Evolutionary conservation across 257 asterid species (phyloP), one percentile per base, ranked within the genome.

Genomic region (Jacaranda copaia): DNA sequence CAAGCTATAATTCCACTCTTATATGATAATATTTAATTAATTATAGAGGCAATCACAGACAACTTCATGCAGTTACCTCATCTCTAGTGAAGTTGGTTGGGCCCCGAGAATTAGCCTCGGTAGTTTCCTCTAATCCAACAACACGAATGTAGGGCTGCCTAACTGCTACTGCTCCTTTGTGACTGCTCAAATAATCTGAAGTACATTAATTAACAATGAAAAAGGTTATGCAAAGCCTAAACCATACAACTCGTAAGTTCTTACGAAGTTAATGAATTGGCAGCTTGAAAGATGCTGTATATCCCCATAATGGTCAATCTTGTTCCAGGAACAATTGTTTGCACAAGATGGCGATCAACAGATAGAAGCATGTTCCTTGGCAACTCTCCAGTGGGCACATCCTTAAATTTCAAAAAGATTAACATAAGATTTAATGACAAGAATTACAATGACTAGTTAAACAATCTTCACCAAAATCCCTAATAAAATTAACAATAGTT

Each of bases 311-410:
- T 81, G 66, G 98, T 91, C 86, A 96, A 84, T 85, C 99, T 96
- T 56, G 97, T 93, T 69, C 98, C 99, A 62, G 99, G 99, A 78
- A 96, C 99, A 83, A 96, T 93, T 80, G 99, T 93, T 86, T 96
- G 99, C 84, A 93, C 99, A 73, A 96, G 96, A 85, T 93, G 99
- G 63, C 98, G 96, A 84, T 96, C 99, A 75, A 96, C 67, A 14
- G 99, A 96, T 59, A 96, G 88, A 74, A 96, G 99, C 82, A 96
- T 89, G 85, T 96, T 96, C 75, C 99, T 93, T 56, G 99, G 99
- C 72, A 96, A 82, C 88, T 96, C 99, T 59, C 99, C 99, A 25
- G 99, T 96, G 56, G 99, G 99, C 61, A 96, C 99, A 79, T 96
- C 99, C 99, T 95, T 84, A 11, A 57, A 68, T 82, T 77, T 58